Conservation (phyloP, 2,329 filamentous ascomycete species). For the Mollisia scopiformis region DNA sequence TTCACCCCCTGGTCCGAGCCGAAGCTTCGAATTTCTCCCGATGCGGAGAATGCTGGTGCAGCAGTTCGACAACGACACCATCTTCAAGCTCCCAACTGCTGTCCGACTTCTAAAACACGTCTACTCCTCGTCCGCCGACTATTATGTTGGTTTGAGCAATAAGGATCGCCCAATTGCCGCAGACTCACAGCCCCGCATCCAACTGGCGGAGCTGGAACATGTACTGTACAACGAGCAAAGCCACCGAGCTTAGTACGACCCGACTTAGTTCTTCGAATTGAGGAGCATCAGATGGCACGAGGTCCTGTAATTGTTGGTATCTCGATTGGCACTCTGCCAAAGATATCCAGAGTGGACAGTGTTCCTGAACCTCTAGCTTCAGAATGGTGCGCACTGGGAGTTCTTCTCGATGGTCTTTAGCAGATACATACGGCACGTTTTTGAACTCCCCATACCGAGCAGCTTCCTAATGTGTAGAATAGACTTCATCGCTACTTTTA, state of each 20-base stretch:
- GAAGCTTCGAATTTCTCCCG: not conserved
- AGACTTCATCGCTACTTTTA: conserved; percentile 36
- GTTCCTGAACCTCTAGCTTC: not conserved
- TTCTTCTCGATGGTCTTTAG: conserved; percentile 30
- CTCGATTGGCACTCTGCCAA: conserved; percentile 23
- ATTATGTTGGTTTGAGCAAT: not conserved
- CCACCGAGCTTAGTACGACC: too few species aligned
- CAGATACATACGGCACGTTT: conserved; percentile 36
- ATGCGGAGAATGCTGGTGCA: not conserved
- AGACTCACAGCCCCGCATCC: too few species aligned
- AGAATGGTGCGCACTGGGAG: conserved; percentile 23
- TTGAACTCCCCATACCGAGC: not conserved
- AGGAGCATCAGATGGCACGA: conserved; percentile 18
- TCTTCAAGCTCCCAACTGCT: not conserved
- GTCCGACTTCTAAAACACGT: not conserved
- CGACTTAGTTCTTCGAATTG: not conserved
- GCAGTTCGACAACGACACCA: not conserved
- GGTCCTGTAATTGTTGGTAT: not conserved
- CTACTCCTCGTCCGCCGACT: not conserved
- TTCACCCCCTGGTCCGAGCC: not conserved
- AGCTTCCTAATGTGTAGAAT: not conserved
- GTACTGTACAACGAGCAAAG: too few species aligned
- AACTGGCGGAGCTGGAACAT: too few species aligned
- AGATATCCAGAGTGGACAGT: not conserved
- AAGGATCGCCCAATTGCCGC: not conserved